phyloP scores from a whole-genome alignment of 345 rosid genomes.

The Raphanus raphanistrum region DNA sequence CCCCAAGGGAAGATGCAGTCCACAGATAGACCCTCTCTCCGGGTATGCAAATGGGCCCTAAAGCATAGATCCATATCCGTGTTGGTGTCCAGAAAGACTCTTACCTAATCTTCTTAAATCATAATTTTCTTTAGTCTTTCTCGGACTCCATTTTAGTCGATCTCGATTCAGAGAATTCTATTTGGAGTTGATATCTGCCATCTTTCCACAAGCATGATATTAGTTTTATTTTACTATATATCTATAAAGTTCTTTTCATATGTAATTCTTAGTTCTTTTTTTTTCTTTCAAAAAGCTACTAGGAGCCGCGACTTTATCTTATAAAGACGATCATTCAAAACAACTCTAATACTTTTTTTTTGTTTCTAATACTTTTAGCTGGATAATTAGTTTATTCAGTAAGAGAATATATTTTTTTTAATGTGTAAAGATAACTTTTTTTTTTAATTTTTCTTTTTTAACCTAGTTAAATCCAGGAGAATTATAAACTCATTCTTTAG shows the following conservation, averaged over 20 bases:
- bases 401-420: background rate
- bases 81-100: too few species aligned
- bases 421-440: background rate
- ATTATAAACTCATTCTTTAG: too few species aligned
- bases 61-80: too few species aligned
- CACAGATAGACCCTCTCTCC: too few species aligned
- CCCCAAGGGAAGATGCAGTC: too few species aligned
- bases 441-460: too few species aligned
- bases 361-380: background rate
- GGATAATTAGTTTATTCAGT: background rate
- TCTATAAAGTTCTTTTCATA: background rate
- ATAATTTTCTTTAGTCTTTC: constrained; percentile 9
- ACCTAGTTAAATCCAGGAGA: too few species aligned
- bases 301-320: background rate
- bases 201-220: background rate
- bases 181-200: constrained; percentile 14
- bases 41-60: too few species aligned
- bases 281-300: too few species aligned
- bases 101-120: constrained; percentile 15
- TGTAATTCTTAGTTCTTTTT: background rate
- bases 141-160: constrained; percentile 26
- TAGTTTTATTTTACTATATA: background rate
- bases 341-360: background rate
- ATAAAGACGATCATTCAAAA: background rate
- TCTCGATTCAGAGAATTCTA: constrained; percentile 19